Evolutionary conservation across 1,139 yeast genomes (phyloP), one percentile per base, ranked within the genome.

Genomic region (Yamadazyma atlantica): DNA sequence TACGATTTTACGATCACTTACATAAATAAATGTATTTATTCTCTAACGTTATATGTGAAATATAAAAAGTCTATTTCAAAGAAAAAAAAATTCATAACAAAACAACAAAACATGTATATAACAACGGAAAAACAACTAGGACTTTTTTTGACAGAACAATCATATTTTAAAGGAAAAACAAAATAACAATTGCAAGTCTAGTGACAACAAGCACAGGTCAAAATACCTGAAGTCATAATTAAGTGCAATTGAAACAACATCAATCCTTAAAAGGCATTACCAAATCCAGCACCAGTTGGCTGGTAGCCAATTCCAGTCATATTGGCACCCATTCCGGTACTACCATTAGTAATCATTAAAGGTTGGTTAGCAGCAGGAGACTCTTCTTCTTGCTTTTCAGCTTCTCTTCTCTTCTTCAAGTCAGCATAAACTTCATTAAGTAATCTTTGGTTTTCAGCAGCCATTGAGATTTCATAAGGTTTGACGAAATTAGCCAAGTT

Each of bases 401-500:
- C 75, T 42, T 73, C 77, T 61, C 81, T 78, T 62, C 90, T 81
- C 51, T 73, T 80, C 55, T 81, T 80, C 58, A 85, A 73, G 59
- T 87, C 95, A 42, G 66, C 70, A 50, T 85, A 75, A 38, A 89
- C 73, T 57, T 77, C 86, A 49, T 77, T 71, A 48, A 90, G 61
- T 45, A 75, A 72, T 51, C 76, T 78, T 51, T 78, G 80, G 64
- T 86, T 90, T 62, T 90, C 97, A 52, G 82, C 81, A 53, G 80
- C 76, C 51, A 84, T 66, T 14, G 95, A 85, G 56, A 94, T 89
- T 62, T 82, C 84, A 63, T 88, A 94, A 38, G 98, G 98, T 73
- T 85, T 90, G 50, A 87, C 82, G 68, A 84, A 88, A 57, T 80
- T 82, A 35, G 61, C 69, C 63, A 92, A 78, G 48, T 80, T 78